These are phyloP conservation scores for Puccinia sorghi DNA, from an alignment of 1,284 basidiomycete species.

Conservation along the genomic window DNA sequence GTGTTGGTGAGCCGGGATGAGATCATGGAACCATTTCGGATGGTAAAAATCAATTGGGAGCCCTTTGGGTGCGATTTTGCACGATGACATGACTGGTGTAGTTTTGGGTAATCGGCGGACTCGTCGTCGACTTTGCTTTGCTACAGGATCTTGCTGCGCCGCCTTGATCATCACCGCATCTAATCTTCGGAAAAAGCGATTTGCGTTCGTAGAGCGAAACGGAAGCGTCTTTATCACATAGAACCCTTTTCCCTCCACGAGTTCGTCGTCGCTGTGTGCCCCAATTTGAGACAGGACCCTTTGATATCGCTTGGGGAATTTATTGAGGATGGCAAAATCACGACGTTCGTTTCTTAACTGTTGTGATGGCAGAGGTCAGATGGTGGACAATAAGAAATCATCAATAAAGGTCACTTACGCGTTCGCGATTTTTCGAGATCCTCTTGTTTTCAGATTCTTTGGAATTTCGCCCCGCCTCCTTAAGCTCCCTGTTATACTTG, in stretches of 20 bases:
- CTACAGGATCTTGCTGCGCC: conserved; percentile 8
- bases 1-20: not conserved
- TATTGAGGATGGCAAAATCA: conserved; percentile 17
- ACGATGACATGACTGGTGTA: not conserved
- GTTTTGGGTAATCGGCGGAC: conserved; percentile 16
- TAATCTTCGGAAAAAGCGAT: conserved; percentile 5
- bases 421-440: conserved; percentile 17
- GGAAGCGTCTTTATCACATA: conserved; percentile 31
- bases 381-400: not conserved
- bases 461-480: not conserved
- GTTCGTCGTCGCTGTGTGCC: conserved; percentile 38
- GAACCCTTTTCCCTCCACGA: not conserved
- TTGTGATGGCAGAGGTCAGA: not conserved
- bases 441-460: not conserved
- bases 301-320: conserved; percentile 24
- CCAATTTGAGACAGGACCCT: not conserved
- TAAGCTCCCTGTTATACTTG: conserved; percentile 12
- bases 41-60: conserved; percentile 30
- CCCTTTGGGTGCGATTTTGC: not conserved
- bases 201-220: conserved; percentile 20
- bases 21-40: conserved; percentile 17
- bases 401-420: not conserved
- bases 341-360: conserved; percentile 1
- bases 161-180: conserved; percentile 17
- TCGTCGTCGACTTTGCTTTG: not conserved